Conservation (phyloP, 148 eudicot species). For the Cornus controversa region DNA sequence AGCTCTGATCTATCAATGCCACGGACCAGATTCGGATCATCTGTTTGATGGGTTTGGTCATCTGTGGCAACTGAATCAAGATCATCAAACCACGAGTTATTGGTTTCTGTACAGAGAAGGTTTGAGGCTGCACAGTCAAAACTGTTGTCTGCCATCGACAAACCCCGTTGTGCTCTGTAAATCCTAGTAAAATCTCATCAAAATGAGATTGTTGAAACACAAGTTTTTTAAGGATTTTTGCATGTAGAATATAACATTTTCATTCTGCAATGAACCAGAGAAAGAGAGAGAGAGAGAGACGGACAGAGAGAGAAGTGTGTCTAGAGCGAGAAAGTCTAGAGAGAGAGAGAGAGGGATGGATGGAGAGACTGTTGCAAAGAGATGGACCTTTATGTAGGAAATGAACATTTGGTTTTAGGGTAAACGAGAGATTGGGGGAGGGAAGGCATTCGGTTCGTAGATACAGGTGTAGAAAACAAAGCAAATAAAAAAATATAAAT, state of each 20-base stretch:
- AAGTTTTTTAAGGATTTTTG: slow-evolving; percentile 4
- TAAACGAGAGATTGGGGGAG: slow-evolving; percentile 28
- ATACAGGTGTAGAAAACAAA: neutral
- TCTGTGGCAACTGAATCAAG: slow-evolving; percentile 22
- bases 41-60: slow-evolving; percentile 16
- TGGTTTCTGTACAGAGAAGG: slow-evolving; percentile 54
- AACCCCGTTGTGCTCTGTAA: slow-evolving; percentile 11
- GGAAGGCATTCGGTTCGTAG: slow-evolving; percentile 15
- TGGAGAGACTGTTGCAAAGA: slow-evolving; percentile 16
- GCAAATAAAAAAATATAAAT: no score
- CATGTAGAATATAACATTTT: slow-evolving; percentile 15
- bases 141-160: slow-evolving; percentile 46
- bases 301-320: slow-evolving; percentile 11
- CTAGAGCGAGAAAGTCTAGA: neutral
- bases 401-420: slow-evolving; percentile 37
- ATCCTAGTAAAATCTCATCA: slow-evolving; percentile 27
- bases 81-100: slow-evolving; percentile 54
- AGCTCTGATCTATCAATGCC: slow-evolving; percentile 29
- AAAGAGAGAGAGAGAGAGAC: slow-evolving; percentile 20
- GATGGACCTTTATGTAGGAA: slow-evolving; percentile 39
- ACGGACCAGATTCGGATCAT: slow-evolving; percentile 21
- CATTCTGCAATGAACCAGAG: slow-evolving; percentile 1
- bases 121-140: slow-evolving; percentile 32
- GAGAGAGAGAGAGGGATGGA: slow-evolving; percentile 11
- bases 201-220: slow-evolving; percentile 18